Evolutionary conservation across 2,329 filamentous ascomycete genomes (phyloP), one percentile per base, ranked within the genome.

Genomic region (Aspergillus ustus): DNA sequence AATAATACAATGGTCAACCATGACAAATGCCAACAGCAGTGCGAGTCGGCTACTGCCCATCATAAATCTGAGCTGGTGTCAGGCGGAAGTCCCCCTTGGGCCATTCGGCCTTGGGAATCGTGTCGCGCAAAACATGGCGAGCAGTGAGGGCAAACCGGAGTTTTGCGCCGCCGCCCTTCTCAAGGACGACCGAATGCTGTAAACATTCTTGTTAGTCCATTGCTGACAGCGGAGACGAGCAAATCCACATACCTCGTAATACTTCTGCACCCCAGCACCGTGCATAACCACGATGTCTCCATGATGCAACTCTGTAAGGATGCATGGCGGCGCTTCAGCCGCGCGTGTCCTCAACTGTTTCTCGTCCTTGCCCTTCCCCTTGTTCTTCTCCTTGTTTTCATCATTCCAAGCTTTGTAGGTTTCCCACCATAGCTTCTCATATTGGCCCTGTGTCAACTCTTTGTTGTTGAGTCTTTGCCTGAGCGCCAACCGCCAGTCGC

Each of bases 261-360:
- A 87, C 65, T 80, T 81, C 69, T 87, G 85, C 13, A 87, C 71
- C 2, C 75, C 72, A 5, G 76, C 77, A 0, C 85, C 85, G 66
- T 85, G 80, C 85, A 87, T 87, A 8, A 87, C 75, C 0, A 87
- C 79, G 20, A 87, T 70, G 67, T 87, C 85, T 0, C 85, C 85
- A 70, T 87, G 85, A 17, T 79, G 75, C 7, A 88, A 73, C 1
- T 77, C 74, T 69, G 87, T 71, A 1, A 73, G 77, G 15, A 86
- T 74, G 9, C 75, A 58, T 2, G 68, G 63, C 7, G 69, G 70
- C 49, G 65, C 72, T 48, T 64, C 74, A 62, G 75, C 31, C 61
- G 69, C 17, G 57, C 68, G 37, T 5, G 15, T 17, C 4, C 19
- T 20, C 11, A 25, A 5, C 25, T 4, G 6, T 5, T 25, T 25